A percentile compares a stretch with the other conserved stretches of the same genome.
Evolutionary conservation across 371 early-diverging fungal genomes (phyloP).

Genomic region (Haplosporangium sp.): DNA sequence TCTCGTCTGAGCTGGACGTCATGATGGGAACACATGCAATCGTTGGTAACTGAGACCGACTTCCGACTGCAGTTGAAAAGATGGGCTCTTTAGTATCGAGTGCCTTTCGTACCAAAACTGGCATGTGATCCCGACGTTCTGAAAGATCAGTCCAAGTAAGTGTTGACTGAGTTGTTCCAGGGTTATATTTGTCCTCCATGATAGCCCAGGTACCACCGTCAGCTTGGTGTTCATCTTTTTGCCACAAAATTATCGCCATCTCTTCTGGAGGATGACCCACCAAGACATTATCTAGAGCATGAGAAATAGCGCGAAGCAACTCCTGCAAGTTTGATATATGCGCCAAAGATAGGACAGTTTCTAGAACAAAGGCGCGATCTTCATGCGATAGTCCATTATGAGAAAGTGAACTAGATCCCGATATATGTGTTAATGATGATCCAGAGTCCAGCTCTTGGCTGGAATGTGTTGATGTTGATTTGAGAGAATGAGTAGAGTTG

Average conservation of each 20-base stretch:
- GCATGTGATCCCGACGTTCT: slow-evolving; percentile 53
- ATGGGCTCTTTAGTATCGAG: slow-evolving; percentile 48
- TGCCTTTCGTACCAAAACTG: slow-evolving; percentile 43
- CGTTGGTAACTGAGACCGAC: slow-evolving; percentile 49
- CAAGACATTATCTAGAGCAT: slow-evolving; percentile 42
- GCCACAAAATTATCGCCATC: slow-evolving; percentile 54
- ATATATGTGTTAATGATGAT: slow-evolving; percentile 1
- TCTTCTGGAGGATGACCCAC: slow-evolving; percentile 51
- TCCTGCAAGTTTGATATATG: slow-evolving; percentile 37
- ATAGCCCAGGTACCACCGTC: slow-evolving; percentile 51
- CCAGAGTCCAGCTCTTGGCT: slow-evolving; percentile 28
- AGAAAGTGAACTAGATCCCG: neutral
- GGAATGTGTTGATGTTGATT: slow-evolving; percentile 25
- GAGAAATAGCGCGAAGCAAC: slow-evolving; percentile 37
- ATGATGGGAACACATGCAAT: slow-evolving; percentile 54
- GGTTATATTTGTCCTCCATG: slow-evolving; percentile 44
- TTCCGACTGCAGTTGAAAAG: slow-evolving; percentile 51
- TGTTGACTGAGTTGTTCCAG: slow-evolving; percentile 39
- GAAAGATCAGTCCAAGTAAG: slow-evolving; percentile 50
- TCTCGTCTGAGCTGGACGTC: neutral
- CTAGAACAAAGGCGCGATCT: slow-evolving; percentile 48
- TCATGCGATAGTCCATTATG: slow-evolving; percentile 22
- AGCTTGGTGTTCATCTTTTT: slow-evolving; percentile 39
- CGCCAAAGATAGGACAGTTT: slow-evolving; percentile 33
- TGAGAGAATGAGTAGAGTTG: slow-evolving; percentile 26